Evolutionary conservation across 305 asterid species (phyloP).

Genomic region (Fraxinus floribunda): DNA sequence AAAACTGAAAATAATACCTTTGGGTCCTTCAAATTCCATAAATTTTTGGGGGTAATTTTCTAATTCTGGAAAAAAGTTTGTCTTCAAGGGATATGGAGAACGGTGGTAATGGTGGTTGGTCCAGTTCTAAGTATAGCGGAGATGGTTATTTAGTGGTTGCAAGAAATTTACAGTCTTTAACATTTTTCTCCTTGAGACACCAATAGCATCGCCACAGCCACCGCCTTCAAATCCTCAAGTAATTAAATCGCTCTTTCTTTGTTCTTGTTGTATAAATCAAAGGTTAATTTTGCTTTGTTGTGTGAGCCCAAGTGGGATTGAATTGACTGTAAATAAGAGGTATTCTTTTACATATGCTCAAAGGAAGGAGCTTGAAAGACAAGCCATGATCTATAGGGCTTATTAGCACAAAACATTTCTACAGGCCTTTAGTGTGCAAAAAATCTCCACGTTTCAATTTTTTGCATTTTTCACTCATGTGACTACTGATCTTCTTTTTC

Average conservation of each 20-base stretch:
- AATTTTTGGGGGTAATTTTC: too few species aligned
- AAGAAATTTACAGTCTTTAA: slow-evolving; percentile 51
- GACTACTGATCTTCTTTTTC: slow-evolving; percentile 64
- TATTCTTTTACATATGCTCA: slow-evolving; percentile 72
- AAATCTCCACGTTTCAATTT: too few species aligned
- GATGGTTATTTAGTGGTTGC: background rate
- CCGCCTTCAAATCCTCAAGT: slow-evolving; percentile 54
- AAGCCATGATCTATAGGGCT: slow-evolving; percentile 62
- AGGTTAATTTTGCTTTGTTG: background rate
- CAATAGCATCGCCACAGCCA: background rate
- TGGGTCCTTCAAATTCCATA: too few species aligned
- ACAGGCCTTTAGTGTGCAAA: slow-evolving; percentile 41
- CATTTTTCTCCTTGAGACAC: slow-evolving; percentile 15
- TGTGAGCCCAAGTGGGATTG: slow-evolving; percentile 19
- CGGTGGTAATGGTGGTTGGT: too few species aligned
- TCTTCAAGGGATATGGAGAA: too few species aligned
- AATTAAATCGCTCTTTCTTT: background rate
- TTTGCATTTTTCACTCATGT: slow-evolving; percentile 37
- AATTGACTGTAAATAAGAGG: slow-evolving; percentile 40
- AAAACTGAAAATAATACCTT: too few species aligned
- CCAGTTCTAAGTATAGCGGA: too few species aligned
- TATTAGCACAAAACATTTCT: background rate
- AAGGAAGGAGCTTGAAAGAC: slow-evolving; percentile 80
- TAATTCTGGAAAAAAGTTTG: too few species aligned
- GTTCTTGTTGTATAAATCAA: background rate